phyloP scores from a whole-genome alignment of 805 yeast genomes.

The Spathaspora sp. region DNA sequence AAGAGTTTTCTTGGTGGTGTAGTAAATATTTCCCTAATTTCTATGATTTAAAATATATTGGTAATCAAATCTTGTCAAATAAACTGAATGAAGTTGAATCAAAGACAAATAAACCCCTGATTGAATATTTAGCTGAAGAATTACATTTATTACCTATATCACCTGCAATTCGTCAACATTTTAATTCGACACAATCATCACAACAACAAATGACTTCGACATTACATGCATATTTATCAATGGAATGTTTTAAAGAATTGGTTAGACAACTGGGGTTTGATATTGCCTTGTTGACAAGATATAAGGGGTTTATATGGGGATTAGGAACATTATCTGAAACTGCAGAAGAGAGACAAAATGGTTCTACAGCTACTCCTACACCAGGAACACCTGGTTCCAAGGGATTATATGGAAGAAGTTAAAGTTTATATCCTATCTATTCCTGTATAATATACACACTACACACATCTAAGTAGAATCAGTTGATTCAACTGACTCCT shows the following conservation, averaged over 20 bases:
- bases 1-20: conserved; percentile 72
- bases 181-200: conserved; percentile 15
- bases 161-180: conserved; percentile 41
- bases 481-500: background rate
- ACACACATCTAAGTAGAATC: background rate
- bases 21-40: conserved; percentile 73
- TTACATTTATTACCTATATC: conserved; percentile 59
- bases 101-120: conserved; percentile 37
- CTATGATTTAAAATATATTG: conserved; percentile 70
- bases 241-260: conserved; percentile 63
- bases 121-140: conserved; percentile 69
- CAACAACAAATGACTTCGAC: conserved; percentile 42
- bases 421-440: background rate
- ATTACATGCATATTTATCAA: conserved; percentile 60
- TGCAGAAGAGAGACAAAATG: conserved; percentile 3
- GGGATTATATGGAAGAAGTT: background rate
- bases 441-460: background rate
- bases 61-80: conserved; percentile 29
- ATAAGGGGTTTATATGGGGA: conserved; percentile 53
- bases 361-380: conserved; percentile 18
- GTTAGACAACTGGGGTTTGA: conserved; percentile 24
- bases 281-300: conserved; percentile 24
- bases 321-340: conserved; percentile 23
- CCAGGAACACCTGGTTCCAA: conserved; percentile 13
- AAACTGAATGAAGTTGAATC: conserved; percentile 12